These are phyloP conservation scores for Podospora australis DNA, from an alignment of 495 filamentous ascomycete genomes.

Conservation along the genomic window DNA sequence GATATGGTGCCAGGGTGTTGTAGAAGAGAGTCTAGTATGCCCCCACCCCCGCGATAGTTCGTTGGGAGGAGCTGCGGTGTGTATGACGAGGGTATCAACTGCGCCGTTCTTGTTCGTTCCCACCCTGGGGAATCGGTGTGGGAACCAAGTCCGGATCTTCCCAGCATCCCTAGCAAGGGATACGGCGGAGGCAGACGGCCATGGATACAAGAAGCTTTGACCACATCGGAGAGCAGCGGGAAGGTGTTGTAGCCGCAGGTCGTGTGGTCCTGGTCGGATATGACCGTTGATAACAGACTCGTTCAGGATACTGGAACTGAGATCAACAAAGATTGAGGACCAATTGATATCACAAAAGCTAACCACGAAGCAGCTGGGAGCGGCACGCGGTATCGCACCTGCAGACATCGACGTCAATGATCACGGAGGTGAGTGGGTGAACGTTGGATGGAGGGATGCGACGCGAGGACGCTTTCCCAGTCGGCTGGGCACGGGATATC, in stretches of 20 bases:
- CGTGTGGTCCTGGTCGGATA: background rate
- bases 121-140: background rate
- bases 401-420: conserved; percentile 2
- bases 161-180: background rate
- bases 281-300: background rate
- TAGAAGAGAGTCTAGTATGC: too few species aligned
- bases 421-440: background rate
- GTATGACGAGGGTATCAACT: background rate
- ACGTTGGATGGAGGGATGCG: too few species aligned
- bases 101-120: background rate
- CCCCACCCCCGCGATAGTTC: background rate
- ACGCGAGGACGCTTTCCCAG: too few species aligned
- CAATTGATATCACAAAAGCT: conserved; percentile 1
- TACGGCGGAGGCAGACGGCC: background rate
- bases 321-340: background rate
- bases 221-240: conserved; percentile 3
- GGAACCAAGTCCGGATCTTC: background rate
- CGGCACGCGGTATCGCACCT: background rate
- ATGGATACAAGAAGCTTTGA: background rate
- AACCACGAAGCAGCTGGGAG: background rate
- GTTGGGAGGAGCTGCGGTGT: background rate
- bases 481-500: background rate
- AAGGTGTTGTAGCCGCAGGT: background rate
- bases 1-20: too few species aligned
- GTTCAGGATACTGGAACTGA: background rate